Evolutionary conservation across 257 asterid genomes (phyloP), one percentile per base, ranked within the genome.

Genomic region (Nicotiana tomentosiformis): DNA sequence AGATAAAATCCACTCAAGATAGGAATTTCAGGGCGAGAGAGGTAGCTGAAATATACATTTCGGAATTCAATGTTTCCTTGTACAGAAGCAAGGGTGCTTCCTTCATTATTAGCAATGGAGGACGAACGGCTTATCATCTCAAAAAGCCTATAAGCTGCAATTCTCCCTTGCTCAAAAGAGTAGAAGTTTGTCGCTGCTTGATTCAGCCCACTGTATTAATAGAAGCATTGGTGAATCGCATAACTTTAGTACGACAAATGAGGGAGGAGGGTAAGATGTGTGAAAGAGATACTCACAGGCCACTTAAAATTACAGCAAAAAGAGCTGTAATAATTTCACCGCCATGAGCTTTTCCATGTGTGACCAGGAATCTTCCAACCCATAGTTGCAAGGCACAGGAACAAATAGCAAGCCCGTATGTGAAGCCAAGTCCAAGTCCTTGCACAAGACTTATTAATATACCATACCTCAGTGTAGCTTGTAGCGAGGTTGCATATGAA

Each of bases 371-470:
- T 86, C 98, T 92, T 84, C 99, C 99, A 80, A 94, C 98, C 99
- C 99, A 94, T 84, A 96, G 98, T 91, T 96, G 99, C 90, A 96
- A 87, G 77, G 99, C 97, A 87, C 99, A 96, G 83, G 99, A 96
- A 89, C 99, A 94, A 84, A 96, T 96, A 58, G 99, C 99, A 85
- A 96, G 99, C 86, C 99, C 99, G 84, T 96, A 96, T 5, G 99
- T 96, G 89, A 96, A 96, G 77, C 99, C 99, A 85, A 96, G 99
- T 55, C 99, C 99, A 91, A 96, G 99, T 74, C 99, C 99, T 96
- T 96, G 99, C 86, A 96, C 99, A 51, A 96, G 97, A 90, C 99
- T 96, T 83, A 96, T 96, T 89, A 96, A 88, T 92, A 96, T 96
- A 78, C 99, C 99, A 84, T 96, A 96, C 90, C 98, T 91, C 79